Conservation (phyloP, 768 basidiomycete species). For the Mycena pura region DNA sequence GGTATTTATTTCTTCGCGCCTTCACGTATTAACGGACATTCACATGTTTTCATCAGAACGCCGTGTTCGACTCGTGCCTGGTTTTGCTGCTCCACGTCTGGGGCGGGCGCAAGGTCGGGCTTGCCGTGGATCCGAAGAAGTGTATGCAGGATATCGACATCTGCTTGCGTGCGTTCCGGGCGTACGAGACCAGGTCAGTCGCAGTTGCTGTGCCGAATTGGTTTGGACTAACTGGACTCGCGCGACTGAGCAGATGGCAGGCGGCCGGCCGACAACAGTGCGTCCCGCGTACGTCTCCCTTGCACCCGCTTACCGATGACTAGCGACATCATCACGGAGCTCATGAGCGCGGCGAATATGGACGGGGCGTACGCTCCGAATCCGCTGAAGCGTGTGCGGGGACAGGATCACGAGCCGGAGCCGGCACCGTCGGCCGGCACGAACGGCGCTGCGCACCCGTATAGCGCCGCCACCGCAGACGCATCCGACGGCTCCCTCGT, state of each 20-base stretch:
- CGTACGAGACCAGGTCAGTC: slow-evolving; percentile 15
- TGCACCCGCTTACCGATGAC: neutral
- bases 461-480: neutral
- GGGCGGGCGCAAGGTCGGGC: slow-evolving; percentile 17
- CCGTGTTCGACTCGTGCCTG: slow-evolving; percentile 13
- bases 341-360: slow-evolving; percentile 20
- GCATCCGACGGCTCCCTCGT: neutral
- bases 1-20: neutral
- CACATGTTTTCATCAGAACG: neutral
- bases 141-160: slow-evolving; percentile 23
- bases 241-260: slow-evolving; percentile 7
- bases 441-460: neutral
- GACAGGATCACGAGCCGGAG: neutral
- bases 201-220: too few species aligned
- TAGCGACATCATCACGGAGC: slow-evolving; percentile 25
- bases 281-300: neutral
- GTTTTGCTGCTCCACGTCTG: slow-evolving; percentile 15
- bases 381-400: slow-evolving; percentile 20
- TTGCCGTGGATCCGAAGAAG: slow-evolving; percentile 13
- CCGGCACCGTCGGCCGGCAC: neutral
- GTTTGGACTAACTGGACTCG: neutral
- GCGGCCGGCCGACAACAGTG: slow-evolving; percentile 24
- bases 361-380: neutral
- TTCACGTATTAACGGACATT: neutral
- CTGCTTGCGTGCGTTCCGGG: slow-evolving; percentile 16